phyloP scores from a whole-genome alignment of 306 rosid genomes.

The Malus fusca region DNA sequence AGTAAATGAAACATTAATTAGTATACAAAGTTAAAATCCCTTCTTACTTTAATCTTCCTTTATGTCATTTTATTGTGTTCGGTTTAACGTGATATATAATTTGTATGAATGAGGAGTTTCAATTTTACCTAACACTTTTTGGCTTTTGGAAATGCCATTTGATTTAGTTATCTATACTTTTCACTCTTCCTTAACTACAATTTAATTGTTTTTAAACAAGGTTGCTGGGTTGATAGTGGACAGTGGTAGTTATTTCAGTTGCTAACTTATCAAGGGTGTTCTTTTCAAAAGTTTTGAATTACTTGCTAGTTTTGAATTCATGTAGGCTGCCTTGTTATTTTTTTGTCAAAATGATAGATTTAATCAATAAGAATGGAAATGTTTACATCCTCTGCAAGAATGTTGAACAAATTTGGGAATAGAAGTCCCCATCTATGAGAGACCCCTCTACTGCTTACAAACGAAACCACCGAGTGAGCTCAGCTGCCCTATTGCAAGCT shows the following conservation, averaged over 20 bases:
- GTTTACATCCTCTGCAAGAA: too few relatives aligned
- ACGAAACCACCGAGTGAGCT: too few relatives aligned
- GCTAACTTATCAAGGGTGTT: neutral
- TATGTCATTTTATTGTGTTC: constrained; percentile 3
- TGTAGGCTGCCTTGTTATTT: neutral
- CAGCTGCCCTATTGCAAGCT: too few relatives aligned
- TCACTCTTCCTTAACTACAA: neutral
- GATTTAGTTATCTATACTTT: neutral
- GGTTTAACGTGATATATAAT: constrained; percentile 6
- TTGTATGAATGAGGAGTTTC: constrained; percentile 24
- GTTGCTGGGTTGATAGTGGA: neutral
- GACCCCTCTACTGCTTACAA: too few relatives aligned
- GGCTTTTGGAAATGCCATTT: constrained; percentile 6
- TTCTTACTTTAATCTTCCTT: neutral
- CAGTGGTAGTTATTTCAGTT: constrained; percentile 10
- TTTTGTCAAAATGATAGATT: too few relatives aligned
- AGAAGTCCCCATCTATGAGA: too few relatives aligned
- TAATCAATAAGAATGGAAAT: too few relatives aligned
- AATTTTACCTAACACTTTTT: constrained; percentile 9
- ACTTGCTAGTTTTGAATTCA: neutral
- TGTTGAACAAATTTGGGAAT: too few relatives aligned
- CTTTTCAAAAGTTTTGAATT: neutral
- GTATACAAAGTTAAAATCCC: neutral
- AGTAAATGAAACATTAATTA: neutral
- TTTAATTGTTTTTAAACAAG: neutral